Evolutionary conservation across 331 rosid species (phyloP), one percentile per base, ranked within the genome.

Genomic region (Prunus yedoensis): DNA sequence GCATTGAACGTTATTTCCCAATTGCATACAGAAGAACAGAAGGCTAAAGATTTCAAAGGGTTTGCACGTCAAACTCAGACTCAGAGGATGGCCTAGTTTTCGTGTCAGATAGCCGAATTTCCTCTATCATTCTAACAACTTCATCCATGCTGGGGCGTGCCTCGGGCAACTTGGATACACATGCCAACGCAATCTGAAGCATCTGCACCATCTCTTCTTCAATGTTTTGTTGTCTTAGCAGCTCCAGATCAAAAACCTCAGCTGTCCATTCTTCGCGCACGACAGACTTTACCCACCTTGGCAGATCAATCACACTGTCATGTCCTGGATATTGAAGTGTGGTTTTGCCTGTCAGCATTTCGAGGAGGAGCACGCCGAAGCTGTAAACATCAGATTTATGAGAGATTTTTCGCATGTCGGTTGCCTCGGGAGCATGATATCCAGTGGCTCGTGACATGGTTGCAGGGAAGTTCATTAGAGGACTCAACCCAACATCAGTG

Each of bases 251-350:
- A 20, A 92, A 92, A 21, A 92, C 96, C 80, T 92, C 97, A 13
- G 96, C 90, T 3, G 96, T 92, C 97, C 97, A 92, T 65, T 92
- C 97, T 82, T 92, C 97, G 2, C 96, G 87, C 11, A 92, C 97
- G 23, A 92, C 96, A 54, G 97, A 92, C 41, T 71, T 79, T 45
- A 92, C 97, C 97, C 97, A 92, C 61, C 92, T 86, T 14, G 97
- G 97, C 32, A 92, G 93, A 77, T 92, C 97, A 21, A 80, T 74
- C 51, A 88, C 91, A 20, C 68, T 84, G 9, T 92, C 93, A 12
- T 82, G 67, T 1, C 99, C 97, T 0, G 96, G 90, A 62, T 84
- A 77, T 9, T 88, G 84, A 66, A 89, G 57, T 20, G 98, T 91
- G 10, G 76, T 64, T 79, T 90, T 92, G 7, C 98, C 98, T 11